Evolutionary conservation across 2,329 filamentous ascomycete species (phyloP).

Genomic region (Xenoacremonium recifei): DNA sequence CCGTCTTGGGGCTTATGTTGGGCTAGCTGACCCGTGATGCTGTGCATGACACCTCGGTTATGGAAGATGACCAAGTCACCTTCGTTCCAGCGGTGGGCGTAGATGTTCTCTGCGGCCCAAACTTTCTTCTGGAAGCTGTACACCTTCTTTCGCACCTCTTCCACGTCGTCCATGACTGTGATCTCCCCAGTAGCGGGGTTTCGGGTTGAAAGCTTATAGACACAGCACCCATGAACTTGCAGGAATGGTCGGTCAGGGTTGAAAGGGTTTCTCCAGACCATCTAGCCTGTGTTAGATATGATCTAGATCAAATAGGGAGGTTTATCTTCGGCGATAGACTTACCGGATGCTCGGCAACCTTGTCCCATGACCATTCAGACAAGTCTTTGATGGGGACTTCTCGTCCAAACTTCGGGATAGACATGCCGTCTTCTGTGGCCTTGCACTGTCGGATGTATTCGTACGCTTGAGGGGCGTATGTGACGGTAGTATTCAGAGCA

Average conservation of each 20-base stretch:
- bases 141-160: conserved; percentile 21
- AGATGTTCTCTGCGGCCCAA: conserved; percentile 27
- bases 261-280: conserved; percentile 6
- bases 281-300: background rate
- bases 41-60: conserved; percentile 32
- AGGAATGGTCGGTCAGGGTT: conserved; percentile 2
- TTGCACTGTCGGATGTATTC: conserved; percentile 8
- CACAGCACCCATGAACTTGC: conserved; percentile 8
- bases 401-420: conserved; percentile 2
- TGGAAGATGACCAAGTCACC: conserved; percentile 31
- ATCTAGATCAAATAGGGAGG: background rate
- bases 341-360: conserved; percentile 8
- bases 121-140: conserved; percentile 24
- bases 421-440: conserved; percentile 3
- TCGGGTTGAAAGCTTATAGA: conserved; percentile 4
- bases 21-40: conserved; percentile 27
- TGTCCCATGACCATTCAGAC: conserved; percentile 5
- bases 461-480: conserved; percentile 6
- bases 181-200: conserved; percentile 2
- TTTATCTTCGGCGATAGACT: too few relatives aligned
- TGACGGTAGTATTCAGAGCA: conserved; percentile 5
- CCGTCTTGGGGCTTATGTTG: conserved; percentile 17
- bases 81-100: conserved; percentile 28
- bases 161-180: conserved; percentile 6
- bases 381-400: conserved; percentile 1